Base-by-base conservation (phyloP, 2,329 filamentous ascomycete species). In the Blastomyces emzantsi region DNA sequence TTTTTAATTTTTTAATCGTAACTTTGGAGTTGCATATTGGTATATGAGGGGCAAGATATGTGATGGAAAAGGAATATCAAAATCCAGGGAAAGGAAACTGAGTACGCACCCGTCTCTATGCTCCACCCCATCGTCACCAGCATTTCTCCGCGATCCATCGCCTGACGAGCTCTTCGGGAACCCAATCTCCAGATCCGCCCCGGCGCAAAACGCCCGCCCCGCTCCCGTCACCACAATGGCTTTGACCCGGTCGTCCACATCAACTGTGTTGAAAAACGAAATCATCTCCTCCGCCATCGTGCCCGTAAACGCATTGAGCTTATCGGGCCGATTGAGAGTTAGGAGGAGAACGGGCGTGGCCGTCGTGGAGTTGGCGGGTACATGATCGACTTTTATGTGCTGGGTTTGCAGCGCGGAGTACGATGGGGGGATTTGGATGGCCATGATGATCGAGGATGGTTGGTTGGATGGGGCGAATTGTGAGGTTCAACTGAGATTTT, bases 241-340 rank as follows among this genome's bases (percentile, higher is more conserved):
- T 66, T 81, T 82, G 33, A 85, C 82, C 6, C 82, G 77, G 62
- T 82, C 78, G 64, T 85, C 83, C 30, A 79, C 72, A 65, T 84
- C 80, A 69, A 84, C 80, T 69, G 80, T 77, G 61, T 69, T 71
- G 67, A 81, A 82, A 22, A 67, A 63, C 17, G 55, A 36, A n/a
- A 64, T 73, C 4, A 84, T 72, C 57, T 83, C 76, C 63, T 71
- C 69, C 66, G 83, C 80, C 74, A 85, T 79, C 57, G 72, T 71
- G 62, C 78, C 75, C 1, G 82, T 85, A 64, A 86, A 79, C 11
- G 84, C 83, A 76, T 86, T 87, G 63, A 82, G 78, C 71, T 86
- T 85, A 56, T 78, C 75, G 1, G 82, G 83, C 2, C 84, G 78
- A 72, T 83, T 82, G 65, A 85, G 72, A 17, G 79, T 78, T 63